phyloP scores from a whole-genome alignment of 192 early-diverging fungal genomes.

The Geosiphon pyriformis region DNA sequence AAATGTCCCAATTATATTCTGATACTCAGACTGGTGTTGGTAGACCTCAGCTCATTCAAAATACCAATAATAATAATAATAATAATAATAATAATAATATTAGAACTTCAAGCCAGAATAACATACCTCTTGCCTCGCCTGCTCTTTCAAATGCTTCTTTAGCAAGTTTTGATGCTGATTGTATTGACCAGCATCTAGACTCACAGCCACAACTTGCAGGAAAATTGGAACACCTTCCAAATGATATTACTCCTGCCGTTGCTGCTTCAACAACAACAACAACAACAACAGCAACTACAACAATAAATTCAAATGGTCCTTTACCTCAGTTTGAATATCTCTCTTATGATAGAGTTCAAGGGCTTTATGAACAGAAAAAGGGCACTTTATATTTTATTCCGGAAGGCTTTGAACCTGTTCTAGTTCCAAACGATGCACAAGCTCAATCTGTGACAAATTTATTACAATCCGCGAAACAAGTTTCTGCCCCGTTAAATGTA shows the following conservation, averaged over 20 bases:
- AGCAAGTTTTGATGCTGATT: neutral
- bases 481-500: conserved; percentile 7
- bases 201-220: neutral
- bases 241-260: neutral
- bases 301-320: neutral
- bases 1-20: too few species aligned
- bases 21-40: too few species aligned
- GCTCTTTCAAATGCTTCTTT: neutral
- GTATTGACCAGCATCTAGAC: neutral
- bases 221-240: neutral
- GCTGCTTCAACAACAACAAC: neutral
- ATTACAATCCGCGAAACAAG: neutral
- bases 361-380: neutral
- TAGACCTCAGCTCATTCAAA: too few species aligned
- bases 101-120: too few species aligned
- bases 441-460: conserved; percentile 7
- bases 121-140: neutral
- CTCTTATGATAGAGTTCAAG: conserved; percentile 8
- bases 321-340: neutral
- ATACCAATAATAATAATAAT: too few species aligned
- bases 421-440: conserved; percentile 6
- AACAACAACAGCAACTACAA: neutral
- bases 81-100: too few species aligned
- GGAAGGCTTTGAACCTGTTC: conserved; percentile 9
- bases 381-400: conserved; percentile 11